These are phyloP conservation scores for Macroventuria anomochaeta DNA, from an alignment of 2,329 filamentous ascomycete genomes.

Conservation along the genomic window DNA sequence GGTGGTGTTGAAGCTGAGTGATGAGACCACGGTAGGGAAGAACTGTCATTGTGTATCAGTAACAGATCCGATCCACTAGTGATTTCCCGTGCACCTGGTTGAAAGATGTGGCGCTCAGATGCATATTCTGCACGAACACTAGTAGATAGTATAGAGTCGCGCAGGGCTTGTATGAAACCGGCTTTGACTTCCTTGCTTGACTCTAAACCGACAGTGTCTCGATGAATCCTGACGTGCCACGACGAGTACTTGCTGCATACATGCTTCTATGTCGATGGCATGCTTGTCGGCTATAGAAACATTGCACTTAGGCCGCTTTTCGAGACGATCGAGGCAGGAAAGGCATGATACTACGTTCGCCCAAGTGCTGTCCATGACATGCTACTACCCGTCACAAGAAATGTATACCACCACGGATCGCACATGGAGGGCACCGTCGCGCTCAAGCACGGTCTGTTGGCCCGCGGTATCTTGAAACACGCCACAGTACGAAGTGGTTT, in stretches of 20 bases:
- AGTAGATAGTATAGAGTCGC: conserved; percentile 62
- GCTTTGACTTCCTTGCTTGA: conserved; percentile 53
- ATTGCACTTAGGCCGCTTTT: conserved; percentile 60
- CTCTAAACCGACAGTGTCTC: conserved; percentile 57
- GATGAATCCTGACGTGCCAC: conserved; percentile 58
- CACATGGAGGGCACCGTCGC: conserved; percentile 63
- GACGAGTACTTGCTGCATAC: conserved; percentile 62
- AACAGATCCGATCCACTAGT: no score
- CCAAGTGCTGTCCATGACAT: conserved; percentile 59
- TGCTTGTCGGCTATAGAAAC: conserved; percentile 63
- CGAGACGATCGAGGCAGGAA: conserved; percentile 59
- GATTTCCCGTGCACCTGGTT: conserved; percentile 27
- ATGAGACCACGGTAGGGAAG: conserved; percentile 57
- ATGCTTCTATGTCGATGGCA: conserved; percentile 60
- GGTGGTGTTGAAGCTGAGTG: conserved; percentile 58
- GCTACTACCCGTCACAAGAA: conserved; percentile 59
- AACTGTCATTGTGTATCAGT: conserved; percentile 35
- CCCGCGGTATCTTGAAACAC: conserved; percentile 57
- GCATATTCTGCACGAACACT: conserved; percentile 62
- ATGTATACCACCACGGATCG: conserved; percentile 62
- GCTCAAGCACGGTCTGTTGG: conserved; percentile 60
- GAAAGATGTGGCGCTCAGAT: conserved; percentile 58
- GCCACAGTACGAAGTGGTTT: conserved; percentile 59
- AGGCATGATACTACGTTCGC: conserved; percentile 57
- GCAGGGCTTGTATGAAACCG: conserved; percentile 59